Conservation (phyloP, 1,284 basidiomycete genomes). For the Sporisorium exsertum region DNA sequence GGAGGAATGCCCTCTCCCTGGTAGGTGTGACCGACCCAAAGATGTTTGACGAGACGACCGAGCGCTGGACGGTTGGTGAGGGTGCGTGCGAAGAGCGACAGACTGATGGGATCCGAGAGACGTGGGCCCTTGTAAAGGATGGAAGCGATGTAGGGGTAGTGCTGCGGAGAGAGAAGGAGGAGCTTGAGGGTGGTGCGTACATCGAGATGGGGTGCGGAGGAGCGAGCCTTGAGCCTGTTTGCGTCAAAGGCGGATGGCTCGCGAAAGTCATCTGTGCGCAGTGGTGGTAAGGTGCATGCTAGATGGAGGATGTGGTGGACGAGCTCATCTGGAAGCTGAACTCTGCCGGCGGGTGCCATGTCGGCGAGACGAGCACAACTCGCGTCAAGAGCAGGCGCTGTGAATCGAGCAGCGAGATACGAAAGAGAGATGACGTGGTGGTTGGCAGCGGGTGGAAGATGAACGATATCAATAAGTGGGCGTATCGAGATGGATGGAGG, state of each 20-base stretch:
- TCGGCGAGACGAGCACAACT: not conserved
- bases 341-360: conserved; percentile 24
- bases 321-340: conserved; percentile 54
- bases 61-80: conserved; percentile 50
- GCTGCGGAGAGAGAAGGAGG: conserved; percentile 48
- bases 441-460: not conserved
- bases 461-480: not conserved
- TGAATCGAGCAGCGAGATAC: too few relatives aligned
- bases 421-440: too few relatives aligned
- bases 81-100: conserved; percentile 47
- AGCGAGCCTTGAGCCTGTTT: conserved; percentile 43
- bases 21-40: conserved; percentile 56
- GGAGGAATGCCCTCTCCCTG: conserved; percentile 43
- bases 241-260: conserved; percentile 42
- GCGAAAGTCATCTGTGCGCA: conserved; percentile 31
- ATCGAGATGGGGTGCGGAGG: conserved; percentile 48
- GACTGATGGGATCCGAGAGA: conserved; percentile 49
- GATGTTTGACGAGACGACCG: conserved; percentile 49
- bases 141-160: conserved; percentile 51
- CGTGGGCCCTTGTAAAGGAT: conserved; percentile 54
- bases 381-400: not conserved
- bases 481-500: not conserved
- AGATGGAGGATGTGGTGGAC: conserved; percentile 53
- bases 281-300: conserved; percentile 48
- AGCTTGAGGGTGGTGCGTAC: conserved; percentile 48